These are phyloP conservation scores for Ophiostoma tasmaniense DNA, from an alignment of 2,329 filamentous ascomycete genomes.

Conservation along the genomic window DNA sequence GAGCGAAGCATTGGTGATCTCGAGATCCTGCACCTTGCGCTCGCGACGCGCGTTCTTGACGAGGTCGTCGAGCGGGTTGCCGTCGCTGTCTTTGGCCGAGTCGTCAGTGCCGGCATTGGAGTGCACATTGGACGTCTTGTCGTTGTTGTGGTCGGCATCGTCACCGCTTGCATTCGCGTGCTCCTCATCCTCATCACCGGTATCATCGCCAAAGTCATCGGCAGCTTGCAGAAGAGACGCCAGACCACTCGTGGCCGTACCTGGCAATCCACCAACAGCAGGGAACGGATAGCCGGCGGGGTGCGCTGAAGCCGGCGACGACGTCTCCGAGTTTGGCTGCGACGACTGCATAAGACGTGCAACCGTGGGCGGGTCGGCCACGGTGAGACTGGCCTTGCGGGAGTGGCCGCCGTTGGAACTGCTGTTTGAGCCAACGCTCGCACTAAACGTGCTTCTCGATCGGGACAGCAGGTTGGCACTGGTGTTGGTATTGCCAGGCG, in stretches of 20 bases:
- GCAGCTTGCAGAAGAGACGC: slow-evolving; percentile 49
- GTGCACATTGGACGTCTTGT: slow-evolving; percentile 19
- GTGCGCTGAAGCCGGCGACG: slow-evolving; percentile 12
- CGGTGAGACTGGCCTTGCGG: slow-evolving; percentile 33
- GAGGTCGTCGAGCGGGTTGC: slow-evolving; percentile 62
- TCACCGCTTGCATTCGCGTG: background rate
- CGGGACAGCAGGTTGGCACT: background rate
- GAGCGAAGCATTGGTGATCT: slow-evolving; percentile 92
- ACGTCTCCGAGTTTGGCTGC: slow-evolving; percentile 15
- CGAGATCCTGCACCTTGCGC: slow-evolving; percentile 88
- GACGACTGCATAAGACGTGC: slow-evolving; percentile 18
- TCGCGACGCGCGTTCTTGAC: slow-evolving; percentile 85
- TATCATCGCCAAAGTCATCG: slow-evolving; percentile 37
- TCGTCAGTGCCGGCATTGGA: background rate
- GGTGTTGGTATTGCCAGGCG: background rate
- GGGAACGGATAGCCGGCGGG: slow-evolving; percentile 11
- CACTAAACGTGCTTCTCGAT: slow-evolving; percentile 13
- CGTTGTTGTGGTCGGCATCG: slow-evolving; percentile 16
- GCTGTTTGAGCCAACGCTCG: slow-evolving; percentile 13
- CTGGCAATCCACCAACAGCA: background rate
- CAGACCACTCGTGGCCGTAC: slow-evolving; percentile 30
- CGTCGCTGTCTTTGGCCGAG: slow-evolving; percentile 28
- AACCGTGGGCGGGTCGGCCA: slow-evolving; percentile 17
- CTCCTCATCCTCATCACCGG: slow-evolving; percentile 11
- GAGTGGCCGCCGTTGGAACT: slow-evolving; percentile 26